Conservation (phyloP, 345 rosid species). For the Sonneratia alba region DNA sequence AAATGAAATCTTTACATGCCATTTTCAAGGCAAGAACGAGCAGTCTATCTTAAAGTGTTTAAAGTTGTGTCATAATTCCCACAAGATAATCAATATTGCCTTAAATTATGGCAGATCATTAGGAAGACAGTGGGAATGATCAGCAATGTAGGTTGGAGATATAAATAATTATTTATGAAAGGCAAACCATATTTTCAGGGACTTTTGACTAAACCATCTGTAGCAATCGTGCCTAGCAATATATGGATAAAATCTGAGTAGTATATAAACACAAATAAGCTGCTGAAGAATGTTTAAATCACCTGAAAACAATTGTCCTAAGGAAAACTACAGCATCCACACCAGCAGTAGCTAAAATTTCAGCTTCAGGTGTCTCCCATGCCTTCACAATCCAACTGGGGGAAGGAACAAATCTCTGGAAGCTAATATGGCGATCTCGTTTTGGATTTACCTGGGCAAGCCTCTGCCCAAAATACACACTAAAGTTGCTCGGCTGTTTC, state of each 20-base stretch:
- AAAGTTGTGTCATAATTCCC: background rate
- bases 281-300: constrained; percentile 9
- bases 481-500: constrained; percentile 60
- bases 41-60: background rate
- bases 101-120: background rate
- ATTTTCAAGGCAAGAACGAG: background rate
- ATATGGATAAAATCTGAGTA: background rate
- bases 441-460: constrained; percentile 26
- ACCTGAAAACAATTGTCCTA: constrained; percentile 79
- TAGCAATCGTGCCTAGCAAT: background rate
- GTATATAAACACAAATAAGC: background rate
- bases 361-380: constrained; percentile 77
- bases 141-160: background rate
- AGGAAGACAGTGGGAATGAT: background rate
- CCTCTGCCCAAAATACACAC: constrained; percentile 68
- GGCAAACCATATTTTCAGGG: background rate
- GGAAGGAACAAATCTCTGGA: constrained; percentile 75
- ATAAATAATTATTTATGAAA: background rate
- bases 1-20: background rate
- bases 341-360: constrained; percentile 61
- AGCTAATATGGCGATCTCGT: constrained; percentile 30
- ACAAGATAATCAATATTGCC: background rate
- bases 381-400: constrained; percentile 85
- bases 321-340: constrained; percentile 78
- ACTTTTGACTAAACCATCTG: background rate